Percentiles rank a stretch among this genome's conserved stretches.
Evolutionary conservation across 2,329 filamentous ascomycete genomes (phyloP).

Genomic region (Fusarium circinatum): DNA sequence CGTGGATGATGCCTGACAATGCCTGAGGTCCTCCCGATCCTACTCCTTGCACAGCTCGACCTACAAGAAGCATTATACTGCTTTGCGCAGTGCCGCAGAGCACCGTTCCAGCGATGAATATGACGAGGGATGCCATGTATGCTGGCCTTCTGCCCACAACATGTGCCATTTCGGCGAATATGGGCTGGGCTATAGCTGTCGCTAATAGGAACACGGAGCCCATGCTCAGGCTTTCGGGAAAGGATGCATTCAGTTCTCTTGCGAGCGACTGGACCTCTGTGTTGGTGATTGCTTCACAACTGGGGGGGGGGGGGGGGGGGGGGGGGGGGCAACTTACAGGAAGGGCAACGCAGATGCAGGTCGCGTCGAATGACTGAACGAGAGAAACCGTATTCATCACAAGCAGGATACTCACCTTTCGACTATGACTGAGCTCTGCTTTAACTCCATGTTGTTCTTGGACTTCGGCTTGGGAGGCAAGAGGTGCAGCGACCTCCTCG

Average conservation of each 20-base stretch:
- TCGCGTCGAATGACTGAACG: constrained; percentile 42
- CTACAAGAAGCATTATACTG: constrained; percentile 47
- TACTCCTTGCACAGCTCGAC: constrained; percentile 50
- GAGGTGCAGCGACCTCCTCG: not conserved
- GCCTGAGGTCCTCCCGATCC: constrained; percentile 51
- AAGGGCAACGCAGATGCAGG: constrained; percentile 45
- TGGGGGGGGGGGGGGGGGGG: too few relatives aligned
- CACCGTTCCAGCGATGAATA: constrained; percentile 55
- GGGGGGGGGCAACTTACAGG: constrained; percentile 23
- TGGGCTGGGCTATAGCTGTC: constrained; percentile 69
- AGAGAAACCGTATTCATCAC: constrained; percentile 38
- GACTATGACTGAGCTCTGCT: not conserved
- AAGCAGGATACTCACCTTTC: constrained; percentile 32
- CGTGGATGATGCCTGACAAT: constrained; percentile 48
- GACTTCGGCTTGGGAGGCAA: not conserved
- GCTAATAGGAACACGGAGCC: constrained; percentile 76
- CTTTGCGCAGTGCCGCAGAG: constrained; percentile 48
- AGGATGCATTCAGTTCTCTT: constrained; percentile 39
- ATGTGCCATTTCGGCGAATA: constrained; percentile 50
- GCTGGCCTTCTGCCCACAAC: constrained; percentile 49
- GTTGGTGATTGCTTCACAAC: not conserved
- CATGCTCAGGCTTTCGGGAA: constrained; percentile 41
- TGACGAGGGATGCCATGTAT: constrained; percentile 27
- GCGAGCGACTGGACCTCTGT: constrained; percentile 33
- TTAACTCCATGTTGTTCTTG: not conserved